phyloP scores from a whole-genome alignment of 2,329 filamentous ascomycete species.

The Magnaporthales sp. region DNA sequence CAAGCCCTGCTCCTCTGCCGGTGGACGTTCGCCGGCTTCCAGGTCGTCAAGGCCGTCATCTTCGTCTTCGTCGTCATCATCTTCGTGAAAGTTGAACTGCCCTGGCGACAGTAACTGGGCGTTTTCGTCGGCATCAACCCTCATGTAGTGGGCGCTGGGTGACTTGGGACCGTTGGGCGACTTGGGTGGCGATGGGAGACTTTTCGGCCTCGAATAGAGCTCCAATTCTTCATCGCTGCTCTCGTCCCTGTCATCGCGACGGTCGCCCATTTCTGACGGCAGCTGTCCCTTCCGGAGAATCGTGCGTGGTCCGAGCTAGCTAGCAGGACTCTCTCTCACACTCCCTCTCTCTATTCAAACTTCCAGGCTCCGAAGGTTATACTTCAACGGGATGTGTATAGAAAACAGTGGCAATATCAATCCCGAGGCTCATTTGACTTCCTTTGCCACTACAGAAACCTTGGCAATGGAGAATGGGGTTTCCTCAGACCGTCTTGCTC shows the following conservation, averaged over 20 bases:
- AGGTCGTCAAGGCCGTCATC: background rate
- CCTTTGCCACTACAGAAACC: background rate
- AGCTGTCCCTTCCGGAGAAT: background rate
- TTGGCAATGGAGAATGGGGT: background rate
- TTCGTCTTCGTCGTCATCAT: conserved; percentile 10
- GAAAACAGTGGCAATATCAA: background rate
- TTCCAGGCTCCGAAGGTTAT: background rate
- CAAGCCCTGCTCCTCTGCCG: background rate
- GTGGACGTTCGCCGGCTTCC: background rate
- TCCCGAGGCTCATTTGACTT: background rate
- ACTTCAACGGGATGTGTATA: background rate
- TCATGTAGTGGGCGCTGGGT: conserved; percentile 5
- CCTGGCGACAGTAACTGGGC: conserved; percentile 12
- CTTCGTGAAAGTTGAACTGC: conserved; percentile 6
- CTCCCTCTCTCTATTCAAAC: no score
- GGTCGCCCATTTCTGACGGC: background rate
- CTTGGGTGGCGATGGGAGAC: background rate
- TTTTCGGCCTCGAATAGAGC: background rate
- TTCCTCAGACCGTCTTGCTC: background rate
- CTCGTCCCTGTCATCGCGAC: background rate
- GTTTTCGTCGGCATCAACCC: conserved; percentile 10
- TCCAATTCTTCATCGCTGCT: background rate
- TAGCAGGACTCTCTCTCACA: no score
- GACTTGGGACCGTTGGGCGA: conserved; percentile 2
- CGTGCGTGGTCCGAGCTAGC: background rate